Evolutionary conservation across 495 filamentous ascomycete species (phyloP), one percentile per base, ranked within the genome.

Genomic region (Lophium mytilinum): DNA sequence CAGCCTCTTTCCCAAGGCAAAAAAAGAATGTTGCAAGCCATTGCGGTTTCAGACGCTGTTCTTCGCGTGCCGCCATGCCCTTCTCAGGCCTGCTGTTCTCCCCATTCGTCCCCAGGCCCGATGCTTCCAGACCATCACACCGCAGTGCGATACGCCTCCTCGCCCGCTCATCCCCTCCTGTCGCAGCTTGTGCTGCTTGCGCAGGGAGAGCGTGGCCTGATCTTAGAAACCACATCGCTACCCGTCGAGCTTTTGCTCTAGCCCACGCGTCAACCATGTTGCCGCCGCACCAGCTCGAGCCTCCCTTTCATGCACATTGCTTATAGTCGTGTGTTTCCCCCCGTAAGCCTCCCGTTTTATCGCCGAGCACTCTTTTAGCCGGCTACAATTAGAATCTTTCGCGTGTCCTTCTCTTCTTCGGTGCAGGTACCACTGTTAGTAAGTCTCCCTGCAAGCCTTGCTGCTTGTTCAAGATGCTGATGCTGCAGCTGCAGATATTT

Each of bases 361-460:
- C 61, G 57, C 62, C 58, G 55, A 58, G 55, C 39, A 34, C 52
- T 65, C 56, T 66, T 30, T 66, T 62, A 66, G 50, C 63, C 63
- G 63, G 63, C 55, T 34, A 41, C 58, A 19, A 50, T 40, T 53
- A 53, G 18, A 55, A 17, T 47, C 53, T 36, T 56, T 58, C 48
- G 40, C 50, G 37, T 56, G 43, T 49, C 19, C 37, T 66, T 66
- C 53, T 59, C 37, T 66, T 62, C 56, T 66, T 57, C 60, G 50
- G 63, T 66, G 63, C 63, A 50, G 63, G 63, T 59, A 66, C 63
- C 40, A 17, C 40, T 62, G 52, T 54, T 56, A 56, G 59, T 66
- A 53, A 50, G 50, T 62, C 12, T 48, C 24, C 11, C 45, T 30
- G 17, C 17, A 19, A 48, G 21, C 17, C 7, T 24, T 50, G 52